A percentile compares a stretch with the other conserved stretches of the same genome.
Conservation (phyloP, 2,329 filamentous ascomycete genomes). For the Fusarium lyarnte region DNA sequence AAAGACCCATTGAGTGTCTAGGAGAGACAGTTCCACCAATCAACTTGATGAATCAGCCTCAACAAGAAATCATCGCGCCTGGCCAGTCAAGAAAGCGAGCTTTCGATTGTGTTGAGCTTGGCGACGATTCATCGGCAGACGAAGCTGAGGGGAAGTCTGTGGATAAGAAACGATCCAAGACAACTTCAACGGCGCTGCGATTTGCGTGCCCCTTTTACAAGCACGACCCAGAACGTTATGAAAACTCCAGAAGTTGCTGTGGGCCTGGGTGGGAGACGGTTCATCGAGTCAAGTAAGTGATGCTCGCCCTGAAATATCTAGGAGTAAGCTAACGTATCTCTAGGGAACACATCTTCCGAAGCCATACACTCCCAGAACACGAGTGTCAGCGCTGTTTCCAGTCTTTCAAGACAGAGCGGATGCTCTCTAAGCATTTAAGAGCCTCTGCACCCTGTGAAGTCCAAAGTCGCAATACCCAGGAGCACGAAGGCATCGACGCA, state of each 20-base stretch:
- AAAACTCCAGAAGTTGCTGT: slow-evolving; percentile 20
- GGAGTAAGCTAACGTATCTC: neutral
- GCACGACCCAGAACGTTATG: slow-evolving; percentile 12
- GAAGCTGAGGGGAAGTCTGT: neutral
- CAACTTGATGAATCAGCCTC: neutral
- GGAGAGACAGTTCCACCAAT: neutral
- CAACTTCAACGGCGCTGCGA: neutral
- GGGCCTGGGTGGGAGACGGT: slow-evolving; percentile 24
- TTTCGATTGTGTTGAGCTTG: neutral
- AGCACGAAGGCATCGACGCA: slow-evolving; percentile 14
- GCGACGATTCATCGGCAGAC: slow-evolving; percentile 2
- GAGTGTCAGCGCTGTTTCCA: slow-evolving; percentile 20
- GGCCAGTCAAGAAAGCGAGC: neutral
- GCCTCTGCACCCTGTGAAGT: slow-evolving; percentile 2
- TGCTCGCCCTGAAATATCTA: neutral
- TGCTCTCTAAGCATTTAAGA: slow-evolving; percentile 11
- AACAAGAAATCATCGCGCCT: neutral
- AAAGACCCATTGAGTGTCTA: neutral
- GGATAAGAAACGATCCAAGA: neutral
- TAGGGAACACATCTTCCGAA: slow-evolving; percentile 30
- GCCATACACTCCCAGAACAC: slow-evolving; percentile 13
- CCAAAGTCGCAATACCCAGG: neutral
- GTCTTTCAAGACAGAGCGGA: neutral
- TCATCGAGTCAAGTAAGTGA: slow-evolving; percentile 28
- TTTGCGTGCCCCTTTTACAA: slow-evolving; percentile 37